Conservation (phyloP, 371 early-diverging fungal genomes). For the Mucor sp. region DNA sequence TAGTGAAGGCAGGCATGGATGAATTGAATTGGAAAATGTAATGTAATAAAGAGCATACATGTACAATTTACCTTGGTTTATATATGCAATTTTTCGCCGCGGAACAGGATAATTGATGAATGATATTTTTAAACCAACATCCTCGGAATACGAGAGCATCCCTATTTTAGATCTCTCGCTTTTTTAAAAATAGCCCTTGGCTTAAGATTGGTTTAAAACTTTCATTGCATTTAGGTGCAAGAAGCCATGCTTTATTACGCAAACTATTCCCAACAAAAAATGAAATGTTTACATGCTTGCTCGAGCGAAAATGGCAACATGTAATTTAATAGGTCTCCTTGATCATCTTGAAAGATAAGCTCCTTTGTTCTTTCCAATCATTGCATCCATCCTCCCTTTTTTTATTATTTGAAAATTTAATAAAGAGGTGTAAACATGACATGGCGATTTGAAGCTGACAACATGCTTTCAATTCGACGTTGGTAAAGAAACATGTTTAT, state of each 20-base stretch:
- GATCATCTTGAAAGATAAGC: not conserved
- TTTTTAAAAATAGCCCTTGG: slow-evolving; percentile 1
- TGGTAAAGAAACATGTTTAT: not conserved
- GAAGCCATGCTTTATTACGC: not conserved
- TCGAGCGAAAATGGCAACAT: not conserved
- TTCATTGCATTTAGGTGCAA: not conserved
- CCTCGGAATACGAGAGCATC: not conserved
- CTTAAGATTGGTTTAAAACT: not conserved
- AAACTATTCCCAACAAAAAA: not conserved
- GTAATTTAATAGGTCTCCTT: not conserved
- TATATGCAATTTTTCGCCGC: not conserved
- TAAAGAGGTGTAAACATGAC: no score
- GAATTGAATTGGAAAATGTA: not conserved
- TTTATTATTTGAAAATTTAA: not conserved
- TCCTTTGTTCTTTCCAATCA: not conserved
- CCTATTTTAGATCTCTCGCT: not conserved
- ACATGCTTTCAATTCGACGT: not conserved
- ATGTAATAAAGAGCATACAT: not conserved
- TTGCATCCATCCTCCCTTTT: not conserved
- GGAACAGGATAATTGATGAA: not conserved
- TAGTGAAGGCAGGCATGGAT: not conserved
- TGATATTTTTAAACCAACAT: not conserved
- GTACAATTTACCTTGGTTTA: not conserved
- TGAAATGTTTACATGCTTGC: not conserved
- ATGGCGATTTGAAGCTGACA: not conserved